Conservation (phyloP, 1,284 basidiomycete genomes). For the Chiua sp. region DNA sequence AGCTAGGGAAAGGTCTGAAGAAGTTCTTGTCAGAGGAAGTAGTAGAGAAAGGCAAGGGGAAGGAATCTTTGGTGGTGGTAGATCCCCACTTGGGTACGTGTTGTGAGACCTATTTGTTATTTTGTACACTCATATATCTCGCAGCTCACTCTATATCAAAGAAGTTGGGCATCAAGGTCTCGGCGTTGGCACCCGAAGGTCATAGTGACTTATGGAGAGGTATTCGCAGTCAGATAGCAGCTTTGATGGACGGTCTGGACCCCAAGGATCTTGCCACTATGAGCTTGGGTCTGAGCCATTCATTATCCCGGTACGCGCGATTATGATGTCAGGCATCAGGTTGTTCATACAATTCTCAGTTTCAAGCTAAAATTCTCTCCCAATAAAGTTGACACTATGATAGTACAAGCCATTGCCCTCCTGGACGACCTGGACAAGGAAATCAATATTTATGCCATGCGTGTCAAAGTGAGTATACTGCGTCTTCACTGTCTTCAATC, state of each 20-base stretch:
- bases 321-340: slow-evolving; percentile 7
- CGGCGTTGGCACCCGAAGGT: slow-evolving; percentile 47
- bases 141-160: slow-evolving; percentile 88
- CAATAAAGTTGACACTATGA: slow-evolving; percentile 99
- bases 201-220: slow-evolving; percentile 91
- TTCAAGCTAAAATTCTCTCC: slow-evolving; percentile 99
- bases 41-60: slow-evolving; percentile 85
- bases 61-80: slow-evolving; percentile 88
- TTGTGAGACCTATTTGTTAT: slow-evolving; percentile 15
- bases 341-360: slow-evolving; percentile 46
- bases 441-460: slow-evolving; percentile 99
- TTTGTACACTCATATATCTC: slow-evolving; percentile 9
- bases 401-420: slow-evolving; percentile 98
- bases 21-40: slow-evolving; percentile 93
- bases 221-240: slow-evolving; percentile 89
- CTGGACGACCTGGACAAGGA: slow-evolving; percentile 99
- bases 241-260: slow-evolving; percentile 88
- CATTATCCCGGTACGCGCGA: slow-evolving; percentile 77
- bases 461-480: slow-evolving; percentile 81
- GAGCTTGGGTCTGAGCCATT: slow-evolving; percentile 97
- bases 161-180: slow-evolving; percentile 92
- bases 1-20: slow-evolving; percentile 92
- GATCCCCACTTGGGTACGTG: slow-evolving; percentile 89
- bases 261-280: slow-evolving; percentile 98
- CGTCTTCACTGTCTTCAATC: background rate